Percentiles rank a stretch among this genome's conserved stretches.
These are phyloP conservation scores for Metschnikowia chrysomelidarum DNA, from an alignment of 805 yeast genomes.

Conservation along the genomic window DNA sequence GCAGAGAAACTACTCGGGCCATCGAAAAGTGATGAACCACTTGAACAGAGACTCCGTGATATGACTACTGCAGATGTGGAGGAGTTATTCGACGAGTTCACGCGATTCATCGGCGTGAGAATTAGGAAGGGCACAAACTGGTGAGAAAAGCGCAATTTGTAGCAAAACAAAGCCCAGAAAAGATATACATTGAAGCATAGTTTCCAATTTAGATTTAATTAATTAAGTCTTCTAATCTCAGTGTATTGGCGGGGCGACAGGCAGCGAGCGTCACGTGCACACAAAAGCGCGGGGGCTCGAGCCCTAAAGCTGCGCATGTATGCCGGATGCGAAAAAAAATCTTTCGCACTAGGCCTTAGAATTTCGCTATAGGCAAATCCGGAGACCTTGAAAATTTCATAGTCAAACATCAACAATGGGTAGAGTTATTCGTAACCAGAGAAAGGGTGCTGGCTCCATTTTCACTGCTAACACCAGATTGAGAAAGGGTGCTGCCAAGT, in stretches of 20 bases:
- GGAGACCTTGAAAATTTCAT: conserved; percentile 10
- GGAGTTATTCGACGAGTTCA: conserved; percentile 58
- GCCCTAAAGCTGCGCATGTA: conserved; percentile 11
- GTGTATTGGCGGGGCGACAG: background rate
- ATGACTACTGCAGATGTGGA: conserved; percentile 48
- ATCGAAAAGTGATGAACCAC: conserved; percentile 3
- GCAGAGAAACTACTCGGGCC: conserved; percentile 15
- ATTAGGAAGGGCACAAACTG: conserved; percentile 45
- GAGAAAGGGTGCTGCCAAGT: conserved; percentile 99
- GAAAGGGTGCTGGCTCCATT: conserved; percentile 99
- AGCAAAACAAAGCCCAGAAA: too few relatives aligned
- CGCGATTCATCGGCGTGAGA: conserved; percentile 65
- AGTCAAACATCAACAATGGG: conserved; percentile 42
- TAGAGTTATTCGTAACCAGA: conserved; percentile 99
- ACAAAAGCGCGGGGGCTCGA: conserved; percentile 13
- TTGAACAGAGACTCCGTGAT: conserved; percentile 18
- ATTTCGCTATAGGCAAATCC: conserved; percentile 10
- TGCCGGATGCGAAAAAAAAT: conserved; percentile 18
- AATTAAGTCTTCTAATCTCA: background rate
- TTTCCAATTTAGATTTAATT: background rate
- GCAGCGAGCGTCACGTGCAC: conserved; percentile 11
- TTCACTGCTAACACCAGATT: conserved; percentile 99
- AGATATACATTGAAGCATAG: too few relatives aligned
- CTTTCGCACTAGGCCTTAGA: conserved; percentile 15
- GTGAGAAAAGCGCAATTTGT: conserved; percentile 6